Percentiles rank a stretch among this genome's conserved stretches.
These are phyloP conservation scores for Myxozyma kluyveri DNA, from an alignment of 805 yeast genomes.

Conservation along the genomic window DNA sequence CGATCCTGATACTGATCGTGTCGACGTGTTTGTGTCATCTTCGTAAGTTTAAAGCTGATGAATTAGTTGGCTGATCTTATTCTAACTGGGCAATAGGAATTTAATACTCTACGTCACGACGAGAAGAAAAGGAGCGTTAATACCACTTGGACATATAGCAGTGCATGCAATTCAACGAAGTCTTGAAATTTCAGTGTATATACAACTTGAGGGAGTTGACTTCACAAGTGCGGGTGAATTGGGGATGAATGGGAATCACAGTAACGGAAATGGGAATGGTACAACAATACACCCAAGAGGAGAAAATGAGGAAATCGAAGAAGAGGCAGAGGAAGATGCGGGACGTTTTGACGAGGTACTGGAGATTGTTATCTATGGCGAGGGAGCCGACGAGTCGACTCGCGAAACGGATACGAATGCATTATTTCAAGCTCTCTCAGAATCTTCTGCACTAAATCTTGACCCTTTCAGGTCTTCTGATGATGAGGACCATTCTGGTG, in stretches of 20 bases:
- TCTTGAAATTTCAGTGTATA: constrained; percentile 14
- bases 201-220: constrained; percentile 19
- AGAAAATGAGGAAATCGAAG: background rate
- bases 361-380: constrained; percentile 3
- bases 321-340: constrained; percentile 1
- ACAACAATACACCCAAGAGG: background rate
- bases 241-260: background rate
- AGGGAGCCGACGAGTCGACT: background rate
- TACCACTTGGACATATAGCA: constrained; percentile 12
- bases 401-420: background rate
- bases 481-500: background rate
- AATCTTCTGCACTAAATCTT: background rate
- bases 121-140: constrained; percentile 4
- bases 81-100: too few relatives aligned
- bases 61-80: too few relatives aligned
- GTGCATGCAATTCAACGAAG: constrained; percentile 22
- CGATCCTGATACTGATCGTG: background rate
- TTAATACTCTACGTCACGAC: constrained; percentile 7
- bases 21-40: constrained; percentile 1
- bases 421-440: background rate
- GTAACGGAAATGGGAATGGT: too few relatives aligned
- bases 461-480: background rate
- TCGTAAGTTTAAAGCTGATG: background rate
- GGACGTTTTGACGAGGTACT: constrained; percentile 1
- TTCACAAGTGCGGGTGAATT: background rate